Evolutionary conservation across 805 yeast species (phyloP), one percentile per base, ranked within the genome.

Genomic region (Lipomyces orientalis): DNA sequence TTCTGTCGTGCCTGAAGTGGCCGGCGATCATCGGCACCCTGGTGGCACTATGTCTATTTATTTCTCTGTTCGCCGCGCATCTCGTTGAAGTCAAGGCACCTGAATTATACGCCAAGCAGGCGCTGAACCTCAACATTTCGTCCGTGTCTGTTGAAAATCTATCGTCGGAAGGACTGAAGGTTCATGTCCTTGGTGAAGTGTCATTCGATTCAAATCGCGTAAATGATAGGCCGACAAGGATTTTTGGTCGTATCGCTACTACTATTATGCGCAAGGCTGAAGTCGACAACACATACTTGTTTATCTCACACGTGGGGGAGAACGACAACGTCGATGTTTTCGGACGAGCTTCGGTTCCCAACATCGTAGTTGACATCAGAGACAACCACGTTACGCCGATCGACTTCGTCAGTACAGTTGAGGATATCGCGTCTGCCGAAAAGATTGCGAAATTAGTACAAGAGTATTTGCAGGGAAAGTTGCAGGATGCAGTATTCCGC

Each of bases 321-420:
- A 54, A 54, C 33, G 62, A 60, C 16, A 58, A 54, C 25, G 35
- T 29, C n/a, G 19, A 56, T 37, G 37, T 57, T 7, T 60, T 68
- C 52, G 71, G 71, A 7, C 63, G 62, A 25, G 71, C 71, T 25
- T 52, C 70, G 16, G 70, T 69, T 5, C 73, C 73, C n/a, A 62
- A 56, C 31, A 63, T 69, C 35, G 69, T 67, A 19, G 72, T 69
- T 57, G 73, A 69, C 43, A 22, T 69, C 6, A 64, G 71, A 22
- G 73, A 69, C 39, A 39, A 58, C 7, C 73, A 57, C 35, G 46
- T 43, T n/a, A 69, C 73, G 12, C 65, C 57, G 25, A 60, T 69
- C 35, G 72, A 69, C 37, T 69, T 69, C 39, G 35, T 69, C 39
- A 69, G 69, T 58, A 62, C 62, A 1, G 71, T 69, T 16, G 57